Evolutionary conservation across 768 basidiomycete species (phyloP).

Genomic region (Lactifluus echinatus): DNA sequence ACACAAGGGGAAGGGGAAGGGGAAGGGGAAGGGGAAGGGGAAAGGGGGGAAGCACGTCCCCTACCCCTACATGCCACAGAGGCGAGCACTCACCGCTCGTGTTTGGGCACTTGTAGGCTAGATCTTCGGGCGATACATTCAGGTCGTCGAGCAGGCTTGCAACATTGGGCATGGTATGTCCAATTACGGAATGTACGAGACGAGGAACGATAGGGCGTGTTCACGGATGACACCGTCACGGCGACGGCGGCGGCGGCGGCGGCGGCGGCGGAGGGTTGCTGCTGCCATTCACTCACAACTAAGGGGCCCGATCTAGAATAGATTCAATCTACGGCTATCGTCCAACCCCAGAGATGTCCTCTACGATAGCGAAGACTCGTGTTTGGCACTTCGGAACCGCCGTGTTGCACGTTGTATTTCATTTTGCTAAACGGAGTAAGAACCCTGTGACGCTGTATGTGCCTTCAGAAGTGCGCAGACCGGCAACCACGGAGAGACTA

Average conservation of each 20-base stretch:
- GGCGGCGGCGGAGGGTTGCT: neutral
- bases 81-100: too few species aligned
- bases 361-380: neutral
- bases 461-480: neutral
- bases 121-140: neutral
- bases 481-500: neutral
- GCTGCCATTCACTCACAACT: too few species aligned
- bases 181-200: neutral
- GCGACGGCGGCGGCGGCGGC: neutral
- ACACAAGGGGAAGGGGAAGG: too few species aligned
- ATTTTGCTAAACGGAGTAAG: conserved; percentile 8
- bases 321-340: neutral
- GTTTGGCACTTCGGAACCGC: neutral
- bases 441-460: neutral
- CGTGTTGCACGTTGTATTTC: neutral
- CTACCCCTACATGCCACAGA: too few species aligned
- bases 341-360: too few species aligned
- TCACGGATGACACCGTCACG: too few species aligned
- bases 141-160: neutral
- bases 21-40: too few species aligned
- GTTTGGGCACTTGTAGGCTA: neutral
- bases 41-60: too few species aligned
- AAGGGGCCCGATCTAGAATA: too few species aligned
- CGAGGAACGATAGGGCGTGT: neutral
- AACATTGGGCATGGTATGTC: neutral